Conservation (phyloP, 345 rosid genomes). For the Salix caprea region DNA sequence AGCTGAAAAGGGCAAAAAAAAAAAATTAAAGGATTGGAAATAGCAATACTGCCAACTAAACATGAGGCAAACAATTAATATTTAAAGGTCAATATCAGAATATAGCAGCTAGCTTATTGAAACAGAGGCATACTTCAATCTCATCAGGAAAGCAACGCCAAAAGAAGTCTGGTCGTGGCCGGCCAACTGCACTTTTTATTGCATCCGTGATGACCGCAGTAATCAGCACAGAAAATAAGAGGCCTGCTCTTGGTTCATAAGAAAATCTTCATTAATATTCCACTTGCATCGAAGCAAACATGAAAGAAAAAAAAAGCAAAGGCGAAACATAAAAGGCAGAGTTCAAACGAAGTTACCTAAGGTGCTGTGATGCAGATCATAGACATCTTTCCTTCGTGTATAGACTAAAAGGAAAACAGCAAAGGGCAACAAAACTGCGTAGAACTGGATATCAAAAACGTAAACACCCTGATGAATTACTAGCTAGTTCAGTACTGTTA, state of each 20-base stretch:
- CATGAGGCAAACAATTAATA: background rate
- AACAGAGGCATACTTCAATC: constrained; percentile 34
- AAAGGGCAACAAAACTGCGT: constrained; percentile 63
- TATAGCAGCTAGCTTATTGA: background rate
- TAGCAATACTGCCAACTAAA: background rate
- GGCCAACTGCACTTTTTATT: constrained; percentile 65
- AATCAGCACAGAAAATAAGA: constrained; percentile 60
- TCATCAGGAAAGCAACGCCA: constrained; percentile 99
- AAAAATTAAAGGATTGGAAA: background rate
- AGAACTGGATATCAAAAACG: constrained; percentile 28
- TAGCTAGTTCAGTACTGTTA: too few relatives aligned
- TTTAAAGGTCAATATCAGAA: background rate
- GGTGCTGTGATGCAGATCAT: constrained; percentile 75
- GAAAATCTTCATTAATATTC: background rate
- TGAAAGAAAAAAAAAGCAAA: background rate
- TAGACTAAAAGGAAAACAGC: constrained; percentile 46
- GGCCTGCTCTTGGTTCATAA: constrained; percentile 28
- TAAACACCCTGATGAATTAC: background rate
- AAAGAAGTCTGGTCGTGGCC: constrained; percentile 90
- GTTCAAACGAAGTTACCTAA: constrained; percentile 39
- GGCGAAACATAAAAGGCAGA: background rate
- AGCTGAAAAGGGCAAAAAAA: constrained; percentile 17
- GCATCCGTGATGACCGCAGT: constrained; percentile 77
- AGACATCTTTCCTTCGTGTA: constrained; percentile 48
- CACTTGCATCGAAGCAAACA: background rate